Base-by-base conservation (phyloP, 2,329 filamentous ascomycete genomes). In the Aphanocladium album region DNA sequence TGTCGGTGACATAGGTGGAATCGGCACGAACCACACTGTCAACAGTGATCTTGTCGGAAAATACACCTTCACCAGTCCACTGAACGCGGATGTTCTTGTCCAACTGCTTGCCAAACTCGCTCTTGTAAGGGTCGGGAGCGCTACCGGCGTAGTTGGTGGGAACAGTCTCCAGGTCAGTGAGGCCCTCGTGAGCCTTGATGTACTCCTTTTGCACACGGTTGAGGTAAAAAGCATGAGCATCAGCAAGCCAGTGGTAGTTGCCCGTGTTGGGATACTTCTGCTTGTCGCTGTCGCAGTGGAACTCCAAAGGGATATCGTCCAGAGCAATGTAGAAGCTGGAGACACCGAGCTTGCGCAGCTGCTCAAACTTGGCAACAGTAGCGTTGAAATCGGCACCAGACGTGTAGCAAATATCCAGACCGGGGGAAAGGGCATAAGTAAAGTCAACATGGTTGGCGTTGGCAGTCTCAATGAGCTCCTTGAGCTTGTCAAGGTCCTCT, bases 401-500 rank as follows among this genome's bases (percentile, higher is more conserved):
- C 3, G 62, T 59, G 54, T 64, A 64, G 57, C 62, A 64, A n/a
- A 64, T 49, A 27, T 64, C 62, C 25, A 59, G 47, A 11, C 62
- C 62, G 5, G 62, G 62, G 7, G 62, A 64, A 17, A 64, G 62
- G 2, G 62, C 62, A 19, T 57, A 64, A 19, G 62, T 64, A 33
- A 62, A 62, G 49, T 64, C 63, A 9, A 63, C 63, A 19, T 64
- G 63, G 50, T 64, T 64, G 23, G 55, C 56, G 21, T 64, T 63
- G 46, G 63, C 63, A 1, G 63, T 62, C 35, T 62, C 43, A 16
- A 64, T 43, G 14, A 64, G 63, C 11, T 64, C 62, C 50, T 57
- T 33, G 52, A 64, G 62, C 30, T 58, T 46, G 14, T 61, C 61
- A 14, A 64, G 63, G 17, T 60, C 62, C 4, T 49, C 27, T 1